phyloP scores from a whole-genome alignment of 495 filamentous ascomycete species.

The Daldinia decipiens region DNA sequence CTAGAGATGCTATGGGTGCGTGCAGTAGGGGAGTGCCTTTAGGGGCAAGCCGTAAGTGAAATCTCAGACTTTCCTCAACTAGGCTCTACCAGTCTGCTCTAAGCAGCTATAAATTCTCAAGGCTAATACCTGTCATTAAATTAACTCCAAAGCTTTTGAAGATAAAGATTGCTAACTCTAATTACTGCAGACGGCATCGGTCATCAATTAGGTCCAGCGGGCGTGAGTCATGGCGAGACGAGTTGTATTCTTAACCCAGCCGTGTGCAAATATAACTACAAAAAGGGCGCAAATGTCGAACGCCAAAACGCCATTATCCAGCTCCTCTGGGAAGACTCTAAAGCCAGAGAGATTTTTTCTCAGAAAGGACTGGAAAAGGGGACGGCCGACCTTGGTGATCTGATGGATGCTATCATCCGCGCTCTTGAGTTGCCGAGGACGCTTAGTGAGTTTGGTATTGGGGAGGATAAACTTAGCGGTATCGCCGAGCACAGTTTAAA shows the following conservation, averaged over 20 bases:
- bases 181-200: conserved; percentile 62
- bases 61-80: background rate
- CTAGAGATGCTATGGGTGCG: conserved; percentile 65
- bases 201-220: conserved; percentile 70
- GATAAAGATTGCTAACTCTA: conserved; percentile 6
- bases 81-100: no score
- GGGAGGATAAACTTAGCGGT: conserved; percentile 60
- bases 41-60: conserved; percentile 61
- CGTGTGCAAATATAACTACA: conserved; percentile 68
- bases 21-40: conserved; percentile 59
- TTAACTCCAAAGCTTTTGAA: background rate
- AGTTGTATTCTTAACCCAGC: conserved; percentile 70
- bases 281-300: conserved; percentile 56
- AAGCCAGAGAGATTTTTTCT: conserved; percentile 55
- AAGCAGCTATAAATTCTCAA: no score
- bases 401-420: conserved; percentile 64
- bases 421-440: conserved; percentile 66
- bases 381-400: conserved; percentile 61
- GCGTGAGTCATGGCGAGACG: conserved; percentile 72
- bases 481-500: conserved; percentile 64
- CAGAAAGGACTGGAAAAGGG: conserved; percentile 50
- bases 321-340: conserved; percentile 56
- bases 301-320: conserved; percentile 58
- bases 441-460: conserved; percentile 64
- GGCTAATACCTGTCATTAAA: background rate